phyloP scores from a whole-genome alignment of 768 basidiomycete species.

The Leccinum rimulosum region DNA sequence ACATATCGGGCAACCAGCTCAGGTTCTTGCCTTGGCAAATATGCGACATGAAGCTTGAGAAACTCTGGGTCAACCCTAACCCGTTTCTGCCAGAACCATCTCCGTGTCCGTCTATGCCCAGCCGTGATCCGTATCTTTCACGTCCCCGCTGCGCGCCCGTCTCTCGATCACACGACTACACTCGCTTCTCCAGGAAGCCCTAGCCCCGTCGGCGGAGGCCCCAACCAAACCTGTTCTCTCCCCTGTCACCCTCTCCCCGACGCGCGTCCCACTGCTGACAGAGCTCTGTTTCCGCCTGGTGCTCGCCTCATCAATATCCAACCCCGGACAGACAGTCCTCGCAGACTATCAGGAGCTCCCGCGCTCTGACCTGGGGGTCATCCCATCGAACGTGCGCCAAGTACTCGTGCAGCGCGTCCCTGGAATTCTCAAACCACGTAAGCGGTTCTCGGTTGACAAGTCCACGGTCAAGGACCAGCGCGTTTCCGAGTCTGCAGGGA shows the following conservation, averaged over 20 bases:
- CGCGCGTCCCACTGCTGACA: no score
- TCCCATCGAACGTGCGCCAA: slow-evolving; percentile 23
- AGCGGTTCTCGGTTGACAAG: no score
- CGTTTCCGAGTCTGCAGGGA: no score
- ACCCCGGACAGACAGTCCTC: no score
- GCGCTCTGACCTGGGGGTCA: neutral
- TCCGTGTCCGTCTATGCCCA: no score
- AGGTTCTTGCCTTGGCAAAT: no score
- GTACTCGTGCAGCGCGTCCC: slow-evolving; percentile 30
- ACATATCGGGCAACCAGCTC: no score
- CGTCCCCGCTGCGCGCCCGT: no score
- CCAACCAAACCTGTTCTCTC: neutral
- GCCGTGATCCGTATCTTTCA: slow-evolving; percentile 9
- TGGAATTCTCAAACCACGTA: neutral
- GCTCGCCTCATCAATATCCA: no score
- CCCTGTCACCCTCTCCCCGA: neutral
- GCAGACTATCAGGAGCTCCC: no score
- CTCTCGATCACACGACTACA: neutral
- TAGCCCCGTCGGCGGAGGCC: neutral
- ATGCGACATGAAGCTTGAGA: slow-evolving; percentile 37
- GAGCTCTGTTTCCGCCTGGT: no score
- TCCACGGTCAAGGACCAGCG: no score
- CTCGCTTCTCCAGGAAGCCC: neutral
- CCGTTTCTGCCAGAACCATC: slow-evolving; percentile 46
- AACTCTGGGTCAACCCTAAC: slow-evolving; percentile 54